These are phyloP conservation scores for Trichoderma aggressivum DNA, from an alignment of 2,329 filamentous ascomycete genomes.

Conservation along the genomic window DNA sequence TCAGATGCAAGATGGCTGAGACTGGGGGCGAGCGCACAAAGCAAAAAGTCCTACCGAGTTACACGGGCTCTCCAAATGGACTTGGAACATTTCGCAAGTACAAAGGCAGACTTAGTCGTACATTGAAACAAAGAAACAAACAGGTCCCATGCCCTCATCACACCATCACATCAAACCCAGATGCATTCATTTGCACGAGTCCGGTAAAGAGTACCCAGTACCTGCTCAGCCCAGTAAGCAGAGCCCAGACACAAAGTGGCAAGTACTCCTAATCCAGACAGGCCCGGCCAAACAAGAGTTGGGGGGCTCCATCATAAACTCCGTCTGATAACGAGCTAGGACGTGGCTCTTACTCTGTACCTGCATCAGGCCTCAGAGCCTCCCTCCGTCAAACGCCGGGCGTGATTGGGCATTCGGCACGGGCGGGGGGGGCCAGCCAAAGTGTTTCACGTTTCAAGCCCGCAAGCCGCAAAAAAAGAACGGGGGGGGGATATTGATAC, in stretches of 20 bases:
- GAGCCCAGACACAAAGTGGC: not conserved
- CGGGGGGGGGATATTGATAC: not conserved
- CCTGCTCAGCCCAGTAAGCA: not conserved
- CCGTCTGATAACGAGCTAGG: not conserved
- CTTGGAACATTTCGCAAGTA: not conserved
- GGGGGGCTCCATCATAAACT: not conserved
- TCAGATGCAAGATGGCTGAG: not conserved
- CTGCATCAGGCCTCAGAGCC: not conserved
- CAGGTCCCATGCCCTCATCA: not conserved
- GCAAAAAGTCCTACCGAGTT: conserved; percentile 1
- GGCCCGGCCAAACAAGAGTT: not conserved
- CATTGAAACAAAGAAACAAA: not conserved
- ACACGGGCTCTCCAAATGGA: not conserved
- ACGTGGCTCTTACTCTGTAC: conserved; percentile 6
- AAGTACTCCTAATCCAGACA: not conserved
- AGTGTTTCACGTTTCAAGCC: not conserved
- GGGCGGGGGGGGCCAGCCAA: not conserved
- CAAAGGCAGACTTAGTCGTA: not conserved
- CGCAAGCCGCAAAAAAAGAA: not conserved
- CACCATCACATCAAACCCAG: not conserved
- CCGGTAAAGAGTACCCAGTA: not conserved
- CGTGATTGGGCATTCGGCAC: not conserved
- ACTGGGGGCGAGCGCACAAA: not conserved
- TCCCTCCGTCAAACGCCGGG: not conserved
- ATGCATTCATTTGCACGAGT: not conserved